A percentile compares a stretch with the other conserved stretches of the same genome.
Evolutionary conservation across 139 green algal genomes (phyloP).

Genomic region (Trebouxia sp.): DNA sequence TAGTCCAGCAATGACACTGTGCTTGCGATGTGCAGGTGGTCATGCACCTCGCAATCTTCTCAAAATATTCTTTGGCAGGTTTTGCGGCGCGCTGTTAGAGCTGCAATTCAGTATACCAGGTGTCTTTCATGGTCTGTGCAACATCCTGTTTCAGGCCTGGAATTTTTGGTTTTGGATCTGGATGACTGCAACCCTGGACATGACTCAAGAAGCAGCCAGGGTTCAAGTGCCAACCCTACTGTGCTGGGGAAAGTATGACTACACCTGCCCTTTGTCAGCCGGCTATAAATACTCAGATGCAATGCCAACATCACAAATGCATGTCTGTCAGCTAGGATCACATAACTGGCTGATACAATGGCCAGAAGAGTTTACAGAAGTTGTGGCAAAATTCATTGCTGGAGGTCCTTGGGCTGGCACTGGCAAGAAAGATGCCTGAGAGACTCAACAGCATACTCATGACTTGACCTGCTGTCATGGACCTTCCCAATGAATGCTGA

Average conservation of each 20-base stretch:
- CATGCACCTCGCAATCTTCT: not conserved
- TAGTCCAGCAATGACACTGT: too few species aligned
- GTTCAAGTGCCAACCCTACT: not conserved
- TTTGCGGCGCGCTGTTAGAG: not conserved
- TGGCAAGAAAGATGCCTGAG: too few species aligned
- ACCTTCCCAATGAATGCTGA: too few species aligned
- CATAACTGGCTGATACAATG: constrained; percentile 5
- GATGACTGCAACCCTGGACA: not conserved
- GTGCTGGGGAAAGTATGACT: not conserved
- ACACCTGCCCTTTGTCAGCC: not conserved
- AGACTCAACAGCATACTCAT: too few species aligned
- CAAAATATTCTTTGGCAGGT: not conserved
- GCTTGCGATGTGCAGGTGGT: not conserved
- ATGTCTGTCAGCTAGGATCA: not conserved
- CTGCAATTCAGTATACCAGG: constrained; percentile 9
- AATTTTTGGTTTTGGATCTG: constrained; percentile 1
- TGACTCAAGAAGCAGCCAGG: not conserved
- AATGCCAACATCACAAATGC: not conserved
- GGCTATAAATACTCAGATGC: not conserved
- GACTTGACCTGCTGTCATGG: too few species aligned
- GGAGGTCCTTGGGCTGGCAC: too few species aligned
- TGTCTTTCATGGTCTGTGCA: constrained; percentile 5
- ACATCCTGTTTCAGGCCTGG: not conserved
- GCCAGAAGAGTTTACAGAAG: not conserved
- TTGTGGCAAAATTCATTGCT: not conserved